Evolutionary conservation across 208 protist genomes (phyloP), one percentile per base, ranked within the genome.

Genomic region (Leishmania mexicana): DNA sequence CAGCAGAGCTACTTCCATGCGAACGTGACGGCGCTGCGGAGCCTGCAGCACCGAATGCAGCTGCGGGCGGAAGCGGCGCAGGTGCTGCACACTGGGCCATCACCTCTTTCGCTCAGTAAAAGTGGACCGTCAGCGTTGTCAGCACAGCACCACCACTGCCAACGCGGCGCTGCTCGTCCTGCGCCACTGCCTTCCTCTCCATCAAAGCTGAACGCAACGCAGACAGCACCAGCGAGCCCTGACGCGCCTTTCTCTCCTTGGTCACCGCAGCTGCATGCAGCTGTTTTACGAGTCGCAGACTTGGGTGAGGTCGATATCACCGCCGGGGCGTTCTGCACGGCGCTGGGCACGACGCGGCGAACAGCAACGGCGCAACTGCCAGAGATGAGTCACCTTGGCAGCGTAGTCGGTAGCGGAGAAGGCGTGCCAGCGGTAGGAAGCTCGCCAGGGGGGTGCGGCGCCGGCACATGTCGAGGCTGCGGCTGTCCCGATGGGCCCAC

Each of bases 11-110:
- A 62, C 21, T 79, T 68, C 13, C 81, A 76, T 73, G 54, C 72
- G 2, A 82, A 76, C 15, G 84, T 84, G 68, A 88, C 72, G 49
- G 90, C 81, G 75, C 76, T 92, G 53, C 81, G 85, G 54, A 89
- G 92, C 62, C 82, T 96, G 74, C 92, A 96, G 75, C 88, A 90
- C 81, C 92, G 92, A 75, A 96, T 96, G 92, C 87, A 93, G 76
- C 83, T 84, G 10, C 83, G 90, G 35, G 87, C 88, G 3, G 78
- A 86, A 38, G 81, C 84, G 3, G 85, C 86, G 3, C 28, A 68
- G 24, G 19, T 58, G 1, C 38, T 54, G 75, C 75, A 38, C 42
- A 13, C 42, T 5, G 42, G 24, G 7, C 68, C 42, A 8, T 73
- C 68, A 31, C 28, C 28, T 17, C 1, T 17, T 73, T 53, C 45